Conservation (phyloP, 2,329 filamentous ascomycete genomes). For the Calonectria leucothoes region DNA sequence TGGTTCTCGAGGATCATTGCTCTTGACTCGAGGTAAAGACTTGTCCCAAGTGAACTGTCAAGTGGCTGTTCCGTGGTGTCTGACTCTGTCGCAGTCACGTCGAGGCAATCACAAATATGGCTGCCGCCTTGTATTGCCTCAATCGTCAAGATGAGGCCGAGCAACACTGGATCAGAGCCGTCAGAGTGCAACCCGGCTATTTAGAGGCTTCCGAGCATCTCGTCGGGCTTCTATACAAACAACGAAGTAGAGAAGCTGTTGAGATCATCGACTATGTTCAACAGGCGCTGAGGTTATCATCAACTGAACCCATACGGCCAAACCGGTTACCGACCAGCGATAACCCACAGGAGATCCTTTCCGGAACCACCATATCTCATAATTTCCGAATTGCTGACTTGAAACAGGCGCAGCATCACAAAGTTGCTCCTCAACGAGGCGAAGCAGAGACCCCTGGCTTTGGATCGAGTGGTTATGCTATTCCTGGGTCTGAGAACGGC, state of each 20-base stretch:
- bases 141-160: constrained; percentile 87
- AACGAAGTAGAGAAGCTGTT: constrained; percentile 86
- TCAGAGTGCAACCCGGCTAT: constrained; percentile 85
- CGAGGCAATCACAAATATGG: constrained; percentile 93
- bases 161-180: constrained; percentile 85
- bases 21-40: constrained; percentile 66
- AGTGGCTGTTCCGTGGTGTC: constrained; percentile 43
- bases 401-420: constrained; percentile 38
- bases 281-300: constrained; percentile 68
- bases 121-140: constrained; percentile 87
- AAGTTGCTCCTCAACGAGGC: constrained; percentile 30
- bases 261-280: constrained; percentile 90
- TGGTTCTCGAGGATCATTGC: constrained; percentile 77
- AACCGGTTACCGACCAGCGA: constrained; percentile 3
- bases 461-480: constrained; percentile 74
- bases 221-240: constrained; percentile 86
- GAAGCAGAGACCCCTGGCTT: constrained; percentile 41
- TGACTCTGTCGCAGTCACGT: constrained; percentile 73
- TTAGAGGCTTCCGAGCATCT: constrained; percentile 97
- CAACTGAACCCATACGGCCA: constrained; percentile 24
- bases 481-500: constrained; percentile 89
- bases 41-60: constrained; percentile 44
- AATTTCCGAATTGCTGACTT: constrained; percentile 36
- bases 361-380: constrained; percentile 15
- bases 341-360: constrained; percentile 21